A percentile compares a stretch with the other conserved stretches of the same genome.
These are phyloP conservation scores for Stromatinia cepivora DNA, from an alignment of 2,329 filamentous ascomycete genomes.

Conservation along the genomic window DNA sequence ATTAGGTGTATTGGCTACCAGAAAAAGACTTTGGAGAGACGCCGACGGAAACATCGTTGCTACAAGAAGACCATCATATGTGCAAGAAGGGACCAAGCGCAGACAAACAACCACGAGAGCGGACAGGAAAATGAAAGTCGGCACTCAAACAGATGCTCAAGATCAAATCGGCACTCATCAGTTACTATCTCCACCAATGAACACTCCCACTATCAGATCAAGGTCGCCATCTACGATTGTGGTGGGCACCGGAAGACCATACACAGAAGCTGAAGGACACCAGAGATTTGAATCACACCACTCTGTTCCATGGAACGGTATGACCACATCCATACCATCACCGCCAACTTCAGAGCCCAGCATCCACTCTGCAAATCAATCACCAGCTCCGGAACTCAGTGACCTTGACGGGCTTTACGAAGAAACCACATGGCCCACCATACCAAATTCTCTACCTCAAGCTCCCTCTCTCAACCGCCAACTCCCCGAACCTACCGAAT, in stretches of 20 bases:
- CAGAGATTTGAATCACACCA: constrained; percentile 25
- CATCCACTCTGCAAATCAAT: constrained; percentile 23
- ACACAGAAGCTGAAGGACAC: constrained; percentile 12
- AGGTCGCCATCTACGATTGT: constrained; percentile 34
- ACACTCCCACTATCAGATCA: constrained; percentile 31
- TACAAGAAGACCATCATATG: constrained; percentile 42
- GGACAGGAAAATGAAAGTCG: constrained; percentile 26
- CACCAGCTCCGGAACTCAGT: constrained; percentile 26
- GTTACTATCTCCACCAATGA: constrained; percentile 25
- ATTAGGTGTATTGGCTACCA: constrained; percentile 48
- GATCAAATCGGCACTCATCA: constrained; percentile 15
- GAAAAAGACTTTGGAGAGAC: constrained; percentile 53
- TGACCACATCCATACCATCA: constrained; percentile 34
- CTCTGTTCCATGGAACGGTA: constrained; percentile 30
- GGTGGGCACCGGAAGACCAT: constrained; percentile 28
- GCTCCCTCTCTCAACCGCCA: constrained; percentile 22
- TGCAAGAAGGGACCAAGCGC: constrained; percentile 35
- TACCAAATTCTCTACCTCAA: constrained; percentile 30
- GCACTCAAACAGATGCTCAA: constrained; percentile 9
- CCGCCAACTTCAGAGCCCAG: constrained; percentile 33
- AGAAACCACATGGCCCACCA: constrained; percentile 34
- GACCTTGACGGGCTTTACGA: constrained; percentile 40
- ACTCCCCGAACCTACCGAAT: constrained; percentile 27
- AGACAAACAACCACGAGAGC: constrained; percentile 31
- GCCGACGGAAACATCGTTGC: constrained; percentile 49